A percentile compares a stretch with the other conserved stretches of the same genome.
phyloP scores from a whole-genome alignment of 257 asterid genomes.

The Nicotiana benthamiana region DNA sequence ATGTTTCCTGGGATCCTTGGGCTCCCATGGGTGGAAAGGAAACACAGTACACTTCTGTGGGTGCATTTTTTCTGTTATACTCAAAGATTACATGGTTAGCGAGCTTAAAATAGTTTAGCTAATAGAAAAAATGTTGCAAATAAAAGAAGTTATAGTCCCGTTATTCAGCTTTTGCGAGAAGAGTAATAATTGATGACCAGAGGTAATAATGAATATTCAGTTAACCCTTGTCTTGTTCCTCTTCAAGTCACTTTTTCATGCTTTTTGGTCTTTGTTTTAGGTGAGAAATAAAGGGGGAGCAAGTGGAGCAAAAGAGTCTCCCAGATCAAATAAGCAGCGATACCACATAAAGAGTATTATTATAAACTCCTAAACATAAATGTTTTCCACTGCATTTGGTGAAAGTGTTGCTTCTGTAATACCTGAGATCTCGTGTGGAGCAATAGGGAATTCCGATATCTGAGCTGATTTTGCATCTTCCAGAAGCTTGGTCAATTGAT shows the following conservation, averaged over 20 bases:
- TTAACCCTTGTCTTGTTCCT: not conserved
- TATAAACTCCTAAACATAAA: not conserved
- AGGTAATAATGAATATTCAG: not conserved
- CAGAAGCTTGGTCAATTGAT: constrained; percentile 53
- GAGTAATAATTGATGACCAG: not conserved
- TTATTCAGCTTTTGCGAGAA: not conserved
- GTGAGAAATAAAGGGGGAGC: not conserved
- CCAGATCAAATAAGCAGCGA: not conserved
- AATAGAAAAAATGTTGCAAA: not conserved
- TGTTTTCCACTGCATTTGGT: not conserved
- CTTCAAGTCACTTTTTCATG: not conserved
- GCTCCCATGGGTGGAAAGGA: constrained; percentile 65
- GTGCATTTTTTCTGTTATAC: constrained; percentile 32
- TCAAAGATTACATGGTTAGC: not conserved
- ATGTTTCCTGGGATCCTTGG: constrained; percentile 39
- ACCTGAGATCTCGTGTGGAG: constrained; percentile 45
- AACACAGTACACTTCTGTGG: constrained; percentile 62
- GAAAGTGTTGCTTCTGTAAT: constrained; percentile 3
- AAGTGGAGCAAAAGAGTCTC: not conserved
- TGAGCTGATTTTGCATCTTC: constrained; percentile 63
- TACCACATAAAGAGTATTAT: not conserved
- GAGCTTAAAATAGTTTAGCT: not conserved
- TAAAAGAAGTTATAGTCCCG: not conserved
- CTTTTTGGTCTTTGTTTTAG: not conserved
- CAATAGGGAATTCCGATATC: constrained; percentile 29